Percentiles rank a stretch among this genome's conserved stretches.
phyloP scores from a whole-genome alignment of 2,329 filamentous ascomycete species.

The Ceratocystis diversiconidia region DNA sequence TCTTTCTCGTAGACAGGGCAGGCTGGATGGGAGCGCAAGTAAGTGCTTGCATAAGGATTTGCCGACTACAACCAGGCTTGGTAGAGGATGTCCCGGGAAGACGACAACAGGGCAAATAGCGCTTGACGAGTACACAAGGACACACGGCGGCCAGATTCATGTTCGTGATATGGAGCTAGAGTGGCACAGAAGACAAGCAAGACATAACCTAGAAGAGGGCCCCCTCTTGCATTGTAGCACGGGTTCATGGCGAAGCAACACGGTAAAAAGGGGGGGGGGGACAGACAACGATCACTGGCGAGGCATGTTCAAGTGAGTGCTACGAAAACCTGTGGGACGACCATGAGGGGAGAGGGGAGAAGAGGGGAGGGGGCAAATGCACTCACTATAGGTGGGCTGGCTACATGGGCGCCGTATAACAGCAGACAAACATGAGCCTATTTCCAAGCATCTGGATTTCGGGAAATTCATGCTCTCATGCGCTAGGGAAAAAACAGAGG shows the following conservation, averaged over 20 bases:
- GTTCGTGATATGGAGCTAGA: background rate
- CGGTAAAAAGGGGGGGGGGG: background rate
- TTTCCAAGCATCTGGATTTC: constrained; percentile 2
- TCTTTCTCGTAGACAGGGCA: background rate
- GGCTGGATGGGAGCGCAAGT: background rate
- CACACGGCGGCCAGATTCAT: background rate
- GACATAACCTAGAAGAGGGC: background rate
- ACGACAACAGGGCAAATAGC: background rate
- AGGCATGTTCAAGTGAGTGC: background rate
- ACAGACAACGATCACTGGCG: background rate
- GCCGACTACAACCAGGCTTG: constrained; percentile 8
- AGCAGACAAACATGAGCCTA: background rate
- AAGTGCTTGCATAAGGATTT: constrained; percentile 18
- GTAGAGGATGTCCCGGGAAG: background rate
- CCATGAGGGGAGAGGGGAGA: background rate
- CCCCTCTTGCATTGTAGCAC: background rate
- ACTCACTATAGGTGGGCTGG: background rate
- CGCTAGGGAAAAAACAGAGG: background rate
- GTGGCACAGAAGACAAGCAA: background rate
- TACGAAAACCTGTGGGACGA: background rate
- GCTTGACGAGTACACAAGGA: background rate
- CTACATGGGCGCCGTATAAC: background rate
- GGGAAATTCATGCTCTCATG: constrained; percentile 4
- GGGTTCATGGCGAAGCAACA: background rate
- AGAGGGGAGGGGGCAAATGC: background rate